Conservation (phyloP, 169 alveolate species). For the Toxoplasma gondii region DNA sequence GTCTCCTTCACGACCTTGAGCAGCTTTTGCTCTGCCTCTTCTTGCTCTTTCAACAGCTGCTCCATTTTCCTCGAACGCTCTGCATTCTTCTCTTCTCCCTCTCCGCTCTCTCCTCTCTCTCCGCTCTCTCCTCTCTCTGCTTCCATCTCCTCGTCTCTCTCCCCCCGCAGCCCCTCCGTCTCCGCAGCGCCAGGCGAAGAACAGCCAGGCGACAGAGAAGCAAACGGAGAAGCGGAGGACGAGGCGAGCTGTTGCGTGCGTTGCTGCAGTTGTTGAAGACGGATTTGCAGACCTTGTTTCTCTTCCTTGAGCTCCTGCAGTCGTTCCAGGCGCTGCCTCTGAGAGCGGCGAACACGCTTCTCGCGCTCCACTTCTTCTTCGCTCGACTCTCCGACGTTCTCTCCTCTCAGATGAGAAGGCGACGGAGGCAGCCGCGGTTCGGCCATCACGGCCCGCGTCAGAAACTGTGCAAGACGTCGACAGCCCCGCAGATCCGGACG, state of each 20-base stretch:
- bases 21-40: not conserved
- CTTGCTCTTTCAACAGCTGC: not conserved
- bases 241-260: not conserved
- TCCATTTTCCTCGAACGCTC: too few relatives aligned
- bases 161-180: not conserved
- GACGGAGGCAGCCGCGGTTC: constrained; percentile 44
- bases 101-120: not conserved
- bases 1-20: not conserved
- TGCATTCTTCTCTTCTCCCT: not conserved
- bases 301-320: constrained; percentile 25
- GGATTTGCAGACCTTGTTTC: not conserved
- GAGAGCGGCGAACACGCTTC: not conserved
- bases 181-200: not conserved
- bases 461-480: constrained; percentile 87
- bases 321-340: not conserved
- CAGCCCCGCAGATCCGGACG: constrained; percentile 87
- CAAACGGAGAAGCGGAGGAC: not conserved
- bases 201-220: not conserved
- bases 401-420: not conserved
- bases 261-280: constrained; percentile 9
- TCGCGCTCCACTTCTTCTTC: not conserved
- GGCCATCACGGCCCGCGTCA: constrained; percentile 69
- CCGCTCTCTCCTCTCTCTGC: not conserved
- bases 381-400: not conserved
- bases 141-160: not conserved